Evolutionary conservation across 306 rosid species (phyloP), one percentile per base, ranked within the genome.

Genomic region (Casuarina cunninghamiana): DNA sequence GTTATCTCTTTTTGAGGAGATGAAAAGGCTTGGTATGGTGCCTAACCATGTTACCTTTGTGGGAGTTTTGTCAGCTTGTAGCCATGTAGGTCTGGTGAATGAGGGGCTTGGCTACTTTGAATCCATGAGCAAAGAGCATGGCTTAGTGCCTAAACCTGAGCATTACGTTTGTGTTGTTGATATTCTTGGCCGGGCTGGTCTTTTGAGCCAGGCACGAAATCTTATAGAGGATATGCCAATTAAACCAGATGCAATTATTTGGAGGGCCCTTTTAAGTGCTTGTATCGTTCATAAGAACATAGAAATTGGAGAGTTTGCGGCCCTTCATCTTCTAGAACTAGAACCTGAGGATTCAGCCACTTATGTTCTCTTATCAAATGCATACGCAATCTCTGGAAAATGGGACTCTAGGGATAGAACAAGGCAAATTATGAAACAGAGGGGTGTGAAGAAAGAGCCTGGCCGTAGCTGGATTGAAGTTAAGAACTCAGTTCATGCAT

Each of bases 221-320:
- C 87, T 90, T 74, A 73, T 90, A 53, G 88, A 85, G 73, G 89
- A 81, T 82, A 94, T 94, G 98, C 94, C 97, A 42, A 82, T 91
- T 75, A 81, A 84, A 80, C 93, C 94, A 50, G 97, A 94, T 84
- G 89, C 96, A 72, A 87, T 87, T 89, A 78, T 88, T 43, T 94
- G 98, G 97, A 86, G 98, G 86, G 89, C 98, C 75, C 90, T 94
- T 67, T 86, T 90, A 81, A 94, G 98, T 88, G 91, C 96, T 44
- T 91, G 90, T 82, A 84, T 78, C 51, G 79, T 84, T 81, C 91
- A 85, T 72, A 91, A 89, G 87, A 88, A 91, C 74, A 79, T 81
- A 57, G 91, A 87, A 72, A 88, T 94, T 71, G 98, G 98, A 73
- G 97, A 91, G 85, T 88, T 78, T 85, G 94, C 98, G 44, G 97